A percentile compares a stretch with the other conserved stretches of the same genome.
Conservation (phyloP, 73 alveolate genomes). For the Stentor roeselii region DNA sequence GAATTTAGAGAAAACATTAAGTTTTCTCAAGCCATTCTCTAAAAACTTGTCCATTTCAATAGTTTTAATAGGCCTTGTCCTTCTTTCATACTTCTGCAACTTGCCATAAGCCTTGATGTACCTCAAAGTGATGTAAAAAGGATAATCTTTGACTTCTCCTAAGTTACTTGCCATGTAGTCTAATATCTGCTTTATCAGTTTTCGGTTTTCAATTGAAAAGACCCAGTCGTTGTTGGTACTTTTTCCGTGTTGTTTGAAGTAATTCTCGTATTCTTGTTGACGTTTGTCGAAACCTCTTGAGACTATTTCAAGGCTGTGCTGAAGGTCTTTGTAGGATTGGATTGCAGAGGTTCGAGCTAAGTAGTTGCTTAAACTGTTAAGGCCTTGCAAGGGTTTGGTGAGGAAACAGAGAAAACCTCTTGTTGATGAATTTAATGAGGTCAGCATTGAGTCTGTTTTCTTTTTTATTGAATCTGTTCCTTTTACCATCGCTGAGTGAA, state of each 20-base stretch:
- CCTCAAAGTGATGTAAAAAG: background rate
- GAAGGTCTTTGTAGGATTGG: background rate
- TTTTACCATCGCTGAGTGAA: background rate
- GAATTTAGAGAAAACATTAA: background rate
- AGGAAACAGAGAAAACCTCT: background rate
- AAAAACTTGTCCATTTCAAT: background rate
- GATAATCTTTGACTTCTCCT: background rate
- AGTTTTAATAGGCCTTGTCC: background rate
- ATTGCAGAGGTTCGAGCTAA: background rate
- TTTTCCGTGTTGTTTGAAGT: background rate
- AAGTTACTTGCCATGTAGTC: too few relatives aligned
- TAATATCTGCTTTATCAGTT: too few relatives aligned
- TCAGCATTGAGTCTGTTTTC: background rate
- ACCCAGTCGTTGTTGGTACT: background rate
- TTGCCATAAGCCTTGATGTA: background rate
- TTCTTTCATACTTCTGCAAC: background rate
- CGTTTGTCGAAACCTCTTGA: background rate
- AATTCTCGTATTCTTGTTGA: background rate
- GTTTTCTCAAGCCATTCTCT: background rate
- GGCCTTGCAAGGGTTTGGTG: background rate
- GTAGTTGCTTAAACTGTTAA: background rate
- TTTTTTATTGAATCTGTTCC: background rate
- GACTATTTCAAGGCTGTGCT: background rate
- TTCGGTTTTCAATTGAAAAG: constrained; percentile 15
- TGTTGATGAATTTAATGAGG: background rate